Evolutionary conservation across 78 protist species (phyloP).

Genomic region (Planoprotostelium fungivorum): DNA sequence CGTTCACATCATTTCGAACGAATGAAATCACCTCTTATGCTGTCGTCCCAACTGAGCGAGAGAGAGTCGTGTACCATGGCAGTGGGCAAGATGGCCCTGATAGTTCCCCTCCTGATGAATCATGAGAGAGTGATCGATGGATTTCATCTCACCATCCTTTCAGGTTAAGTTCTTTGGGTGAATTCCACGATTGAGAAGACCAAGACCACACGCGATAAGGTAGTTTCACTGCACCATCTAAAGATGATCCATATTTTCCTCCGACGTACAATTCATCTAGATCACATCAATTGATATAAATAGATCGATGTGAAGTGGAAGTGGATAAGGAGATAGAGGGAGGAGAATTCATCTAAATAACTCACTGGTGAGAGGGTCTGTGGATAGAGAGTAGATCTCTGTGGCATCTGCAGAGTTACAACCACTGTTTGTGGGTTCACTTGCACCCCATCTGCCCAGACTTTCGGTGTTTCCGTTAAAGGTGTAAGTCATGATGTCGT

Average conservation of each 20-base stretch:
- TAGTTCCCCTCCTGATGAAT: background rate
- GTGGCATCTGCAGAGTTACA: background rate
- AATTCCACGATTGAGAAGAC: background rate
- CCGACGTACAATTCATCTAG: too few species aligned
- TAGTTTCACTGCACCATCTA: background rate
- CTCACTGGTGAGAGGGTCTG: background rate
- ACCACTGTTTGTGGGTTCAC: background rate
- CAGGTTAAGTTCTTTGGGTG: background rate
- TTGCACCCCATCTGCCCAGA: background rate
- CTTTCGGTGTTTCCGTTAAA: background rate
- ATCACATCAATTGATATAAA: too few species aligned
- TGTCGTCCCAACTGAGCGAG: background rate
- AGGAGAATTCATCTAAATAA: too few species aligned
- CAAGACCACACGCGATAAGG: background rate
- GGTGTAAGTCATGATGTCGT: background rate
- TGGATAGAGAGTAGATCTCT: background rate
- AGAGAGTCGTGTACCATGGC: background rate
- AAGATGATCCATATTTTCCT: too few species aligned
- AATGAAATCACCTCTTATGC: background rate
- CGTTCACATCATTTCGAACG: background rate
- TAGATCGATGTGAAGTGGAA: too few species aligned
- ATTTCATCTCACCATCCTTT: background rate
- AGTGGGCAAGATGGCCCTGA: background rate
- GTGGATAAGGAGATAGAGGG: too few species aligned
- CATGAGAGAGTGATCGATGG: too few species aligned